phyloP scores from a whole-genome alignment of 2,329 filamentous ascomycete species.

The Rhinocladiella similis region DNA sequence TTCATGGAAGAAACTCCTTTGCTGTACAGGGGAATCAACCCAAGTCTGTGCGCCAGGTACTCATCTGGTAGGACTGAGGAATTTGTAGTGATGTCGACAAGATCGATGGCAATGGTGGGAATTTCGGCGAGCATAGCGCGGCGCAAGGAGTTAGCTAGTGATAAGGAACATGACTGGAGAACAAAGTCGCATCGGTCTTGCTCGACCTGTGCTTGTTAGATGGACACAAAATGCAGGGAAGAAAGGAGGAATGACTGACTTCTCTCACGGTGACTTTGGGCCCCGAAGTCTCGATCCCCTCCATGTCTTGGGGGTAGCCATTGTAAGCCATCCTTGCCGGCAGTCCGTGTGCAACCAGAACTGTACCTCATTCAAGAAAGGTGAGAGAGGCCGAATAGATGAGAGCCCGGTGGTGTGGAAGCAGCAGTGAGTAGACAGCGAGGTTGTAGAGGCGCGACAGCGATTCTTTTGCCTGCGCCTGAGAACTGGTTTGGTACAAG shows the following conservation, averaged over 20 bases:
- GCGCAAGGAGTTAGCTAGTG: slow-evolving; percentile 89
- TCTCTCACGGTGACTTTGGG: slow-evolving; percentile 51
- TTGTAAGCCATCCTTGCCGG: slow-evolving; percentile 27
- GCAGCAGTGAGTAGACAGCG: neutral
- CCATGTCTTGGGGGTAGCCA: slow-evolving; percentile 38
- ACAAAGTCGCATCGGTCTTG: slow-evolving; percentile 84
- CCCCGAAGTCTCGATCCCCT: slow-evolving; percentile 44
- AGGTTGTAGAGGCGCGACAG: neutral
- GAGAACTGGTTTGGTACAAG: neutral
- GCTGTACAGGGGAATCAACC: slow-evolving; percentile 83
- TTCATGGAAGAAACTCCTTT: slow-evolving; percentile 78
- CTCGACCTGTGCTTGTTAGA: slow-evolving; percentile 62
- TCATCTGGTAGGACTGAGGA: slow-evolving; percentile 96
- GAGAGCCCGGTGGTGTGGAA: neutral
- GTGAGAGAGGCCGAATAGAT: neutral
- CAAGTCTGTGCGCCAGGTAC: slow-evolving; percentile 89
- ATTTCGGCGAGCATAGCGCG: slow-evolving; percentile 91
- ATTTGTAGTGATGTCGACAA: slow-evolving; percentile 90
- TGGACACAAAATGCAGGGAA: neutral
- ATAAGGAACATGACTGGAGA: slow-evolving; percentile 82
- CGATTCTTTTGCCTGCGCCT: neutral
- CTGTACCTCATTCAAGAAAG: neutral
- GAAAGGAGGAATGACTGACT: slow-evolving; percentile 30
- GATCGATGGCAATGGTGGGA: slow-evolving; percentile 89
- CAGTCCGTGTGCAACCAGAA: neutral